These are phyloP conservation scores for Eudorina sp. DNA, from an alignment of 139 green algal species.

Conservation along the genomic window DNA sequence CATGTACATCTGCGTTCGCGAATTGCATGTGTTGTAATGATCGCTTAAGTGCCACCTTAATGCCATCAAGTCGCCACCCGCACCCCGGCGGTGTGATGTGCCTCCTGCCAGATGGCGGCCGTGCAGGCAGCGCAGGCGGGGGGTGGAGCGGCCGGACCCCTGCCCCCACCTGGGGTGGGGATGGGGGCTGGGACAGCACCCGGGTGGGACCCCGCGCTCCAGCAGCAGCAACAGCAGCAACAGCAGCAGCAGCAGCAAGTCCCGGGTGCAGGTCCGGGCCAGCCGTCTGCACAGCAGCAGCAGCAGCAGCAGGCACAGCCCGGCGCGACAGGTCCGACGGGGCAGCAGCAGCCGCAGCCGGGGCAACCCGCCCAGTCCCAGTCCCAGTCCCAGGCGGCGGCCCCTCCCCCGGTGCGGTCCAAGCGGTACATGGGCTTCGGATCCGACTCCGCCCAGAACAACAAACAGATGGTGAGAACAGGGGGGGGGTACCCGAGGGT, in stretches of 20 bases:
- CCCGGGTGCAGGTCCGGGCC: too few relatives aligned
- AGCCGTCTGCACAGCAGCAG: background rate
- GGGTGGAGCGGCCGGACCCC: background rate
- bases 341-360: background rate
- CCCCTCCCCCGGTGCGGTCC: background rate
- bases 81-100: too few relatives aligned
- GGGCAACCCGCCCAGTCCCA: too few relatives aligned
- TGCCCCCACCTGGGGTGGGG: too few relatives aligned
- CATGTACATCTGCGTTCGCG: too few relatives aligned
- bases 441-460: constrained; percentile 5
- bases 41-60: too few relatives aligned
- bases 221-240: background rate
- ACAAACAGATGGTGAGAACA: constrained; percentile 21
- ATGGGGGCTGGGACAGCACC: background rate
- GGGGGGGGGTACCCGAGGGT: background rate
- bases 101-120: background rate
- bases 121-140: background rate
- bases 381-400: background rate
- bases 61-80: too few relatives aligned
- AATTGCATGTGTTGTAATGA: too few relatives aligned
- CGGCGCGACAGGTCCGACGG: background rate
- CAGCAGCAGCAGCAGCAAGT: background rate
- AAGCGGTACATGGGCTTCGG: constrained; percentile 49
- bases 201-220: background rate
- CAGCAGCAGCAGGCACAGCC: background rate